Evolutionary conservation across 345 rosid species (phyloP), one percentile per base, ranked within the genome.

Genomic region (Eucalyptus erythrocorys): DNA sequence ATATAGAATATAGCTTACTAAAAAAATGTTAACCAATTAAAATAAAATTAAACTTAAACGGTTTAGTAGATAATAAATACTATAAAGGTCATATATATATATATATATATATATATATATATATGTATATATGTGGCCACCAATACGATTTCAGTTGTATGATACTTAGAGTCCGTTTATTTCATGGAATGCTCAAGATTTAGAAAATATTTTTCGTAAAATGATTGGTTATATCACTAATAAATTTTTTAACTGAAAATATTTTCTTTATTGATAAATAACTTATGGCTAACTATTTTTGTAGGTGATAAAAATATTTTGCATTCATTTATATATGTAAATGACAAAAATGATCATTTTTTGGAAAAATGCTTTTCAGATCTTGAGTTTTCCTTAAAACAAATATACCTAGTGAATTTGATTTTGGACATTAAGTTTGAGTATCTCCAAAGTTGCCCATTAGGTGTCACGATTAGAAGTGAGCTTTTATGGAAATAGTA

Each of bases 311-410:
- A 51, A 51, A 51, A 51, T 51, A 19, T 19, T 19, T 19, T 51
- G 10, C 24, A 51, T 51, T 3, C 10, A 51, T 51, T 21, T 51
- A 51, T 51, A 19, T 51, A 19, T 51, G 26, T 51, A 51, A 21
- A 51, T 0, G 10, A 51, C 0, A 51, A 0, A 51, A 51, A 51
- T 51, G 57, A 51, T 51, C 5, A 51, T 8, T 51, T 51, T 51
- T 51, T 21, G 26, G 57, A 5, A 51, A 51, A 8, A 21, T 51
- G 1, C 24, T 51, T 51, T 51, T 51, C 0, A 51, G 2, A 51
- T 51, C 26, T 51, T 51, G 10, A 21, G 26, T 51, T 51, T 21
- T 51, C 57, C 26, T 51, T 51, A 51, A 51, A 51, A 8, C 26
- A 21, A 21, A 51, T 51, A 7, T 51, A 21, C 10, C 5, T 21